phyloP scores from a whole-genome alignment of 108 stramenopile species.

The Mediolabrus comicus region DNA sequence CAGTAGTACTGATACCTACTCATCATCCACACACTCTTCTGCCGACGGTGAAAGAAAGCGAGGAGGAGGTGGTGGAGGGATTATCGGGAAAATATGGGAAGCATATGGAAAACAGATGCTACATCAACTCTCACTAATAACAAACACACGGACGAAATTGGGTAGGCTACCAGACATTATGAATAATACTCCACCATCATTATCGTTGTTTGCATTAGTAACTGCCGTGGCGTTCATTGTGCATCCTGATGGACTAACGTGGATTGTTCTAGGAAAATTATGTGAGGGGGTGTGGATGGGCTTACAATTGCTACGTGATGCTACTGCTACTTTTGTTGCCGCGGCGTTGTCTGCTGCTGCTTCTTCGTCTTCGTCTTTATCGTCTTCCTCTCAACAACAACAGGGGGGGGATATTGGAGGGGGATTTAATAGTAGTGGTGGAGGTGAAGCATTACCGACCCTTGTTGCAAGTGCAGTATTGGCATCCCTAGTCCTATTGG shows the following conservation, averaged over 20 bases:
- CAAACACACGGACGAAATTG: constrained; percentile 44
- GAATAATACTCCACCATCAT: constrained; percentile 45
- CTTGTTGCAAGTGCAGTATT: not conserved
- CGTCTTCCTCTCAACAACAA: not conserved
- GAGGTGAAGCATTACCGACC: not conserved
- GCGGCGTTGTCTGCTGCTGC: not conserved
- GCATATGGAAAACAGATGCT: constrained; percentile 5
- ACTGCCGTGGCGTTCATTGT: constrained; percentile 62
- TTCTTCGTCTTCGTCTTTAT: not conserved
- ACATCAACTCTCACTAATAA: not conserved
- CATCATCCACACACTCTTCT: not conserved
- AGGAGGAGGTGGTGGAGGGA: not conserved
- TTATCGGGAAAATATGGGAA: constrained; percentile 5
- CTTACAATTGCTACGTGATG: not conserved
- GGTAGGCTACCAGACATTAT: constrained; percentile 17
- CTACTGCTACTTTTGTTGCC: constrained; percentile 12
- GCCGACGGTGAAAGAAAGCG: not conserved
- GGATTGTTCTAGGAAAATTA: constrained; percentile 63
- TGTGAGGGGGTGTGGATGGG: constrained; percentile 1
- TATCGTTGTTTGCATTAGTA: constrained; percentile 51
- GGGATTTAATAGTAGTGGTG: not conserved
- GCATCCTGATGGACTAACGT: constrained; percentile 75
- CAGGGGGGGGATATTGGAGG: not conserved
- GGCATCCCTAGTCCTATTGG: not conserved
- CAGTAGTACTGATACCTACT: no score